phyloP scores from a whole-genome alignment of 345 rosid genomes.

The Lumnitzera littorea region DNA sequence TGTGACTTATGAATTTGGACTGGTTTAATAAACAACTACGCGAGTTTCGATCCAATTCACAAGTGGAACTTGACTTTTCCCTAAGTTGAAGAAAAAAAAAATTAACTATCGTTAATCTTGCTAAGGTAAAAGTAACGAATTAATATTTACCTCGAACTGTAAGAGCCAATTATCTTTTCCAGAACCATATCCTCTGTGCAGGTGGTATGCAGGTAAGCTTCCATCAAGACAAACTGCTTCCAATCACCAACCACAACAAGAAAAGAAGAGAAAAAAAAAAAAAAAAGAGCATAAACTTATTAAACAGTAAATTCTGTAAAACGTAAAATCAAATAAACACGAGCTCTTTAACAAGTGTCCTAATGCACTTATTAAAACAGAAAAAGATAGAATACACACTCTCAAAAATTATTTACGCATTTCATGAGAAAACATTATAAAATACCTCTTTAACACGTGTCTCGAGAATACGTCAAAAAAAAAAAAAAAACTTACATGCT shows the following conservation, averaged over 20 bases:
- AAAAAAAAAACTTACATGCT: slow-evolving; percentile 42
- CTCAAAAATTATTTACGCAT: too few relatives aligned
- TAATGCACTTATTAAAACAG: neutral
- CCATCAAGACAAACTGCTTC: slow-evolving; percentile 81
- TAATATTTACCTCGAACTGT: slow-evolving; percentile 73
- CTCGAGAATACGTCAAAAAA: too few relatives aligned
- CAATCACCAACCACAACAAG: neutral
- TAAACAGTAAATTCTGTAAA: neutral
- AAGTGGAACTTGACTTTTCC: too few relatives aligned
- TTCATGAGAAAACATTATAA: neutral
- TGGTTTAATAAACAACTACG: too few relatives aligned
- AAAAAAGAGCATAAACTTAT: neutral
- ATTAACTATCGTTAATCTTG: neutral
- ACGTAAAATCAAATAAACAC: neutral
- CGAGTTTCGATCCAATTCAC: too few relatives aligned
- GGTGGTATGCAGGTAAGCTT: slow-evolving; percentile 87
- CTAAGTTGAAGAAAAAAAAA: too few relatives aligned
- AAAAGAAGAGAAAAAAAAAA: neutral
- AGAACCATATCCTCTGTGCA: slow-evolving; percentile 73
- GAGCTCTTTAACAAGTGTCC: neutral
- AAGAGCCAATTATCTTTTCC: slow-evolving; percentile 78
- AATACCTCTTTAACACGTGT: too few relatives aligned
- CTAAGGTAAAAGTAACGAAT: too few relatives aligned
- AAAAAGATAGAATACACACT: neutral
- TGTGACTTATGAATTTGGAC: too few relatives aligned